Base-by-base conservation (phyloP, 306 rosid species). In the Malus asiatica region DNA sequence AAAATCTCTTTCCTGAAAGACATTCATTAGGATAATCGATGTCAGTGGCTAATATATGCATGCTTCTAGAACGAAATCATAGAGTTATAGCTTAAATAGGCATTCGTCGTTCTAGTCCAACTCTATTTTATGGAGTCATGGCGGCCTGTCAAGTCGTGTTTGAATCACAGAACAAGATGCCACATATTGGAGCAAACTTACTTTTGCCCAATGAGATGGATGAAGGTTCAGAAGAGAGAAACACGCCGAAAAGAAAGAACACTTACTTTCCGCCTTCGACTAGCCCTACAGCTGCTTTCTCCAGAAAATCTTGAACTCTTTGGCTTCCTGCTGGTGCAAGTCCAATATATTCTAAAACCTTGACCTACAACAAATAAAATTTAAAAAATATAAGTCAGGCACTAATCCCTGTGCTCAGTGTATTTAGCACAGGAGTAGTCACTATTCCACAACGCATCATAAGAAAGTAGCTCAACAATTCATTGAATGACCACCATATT, bases 201-300 rank as follows among this genome's bases (percentile, higher is more conserved):
- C 2, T 18, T 11, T 42, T 44, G 30, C 45, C 35, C n/a, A 42
- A 20, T 19, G 46, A 69, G 16, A 15, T 45, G 33, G 4, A 23
- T 35, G 72, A 57, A 55, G 32, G 23, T 59, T 46, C 15, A 18
- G 12, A 74, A 63, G 59, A 64, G 13, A 20, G 19, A 52, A 23
- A 45, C 46, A 7, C 1, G 27, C 12, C 4, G 67, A 48, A 81
- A 15, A 48, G 20, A 48, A 58, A 73, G 19, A 62, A 77, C n/a
- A 95, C 97, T 92, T 87, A 95, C 99, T 90, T 92, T 92, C 97
- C 99, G 48, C 99, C 99, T 73, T 80, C 99, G 61, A 90, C 97
- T 19, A 95, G 91, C 60, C 96, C 97, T 78, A 85, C 97, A 27
- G 97, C 97, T 65, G 99, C 99, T 80, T 90, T 81, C 89, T 92